Base-by-base conservation (phyloP, 495 filamentous ascomycete species). In the Trichoderma orchidacearum region DNA sequence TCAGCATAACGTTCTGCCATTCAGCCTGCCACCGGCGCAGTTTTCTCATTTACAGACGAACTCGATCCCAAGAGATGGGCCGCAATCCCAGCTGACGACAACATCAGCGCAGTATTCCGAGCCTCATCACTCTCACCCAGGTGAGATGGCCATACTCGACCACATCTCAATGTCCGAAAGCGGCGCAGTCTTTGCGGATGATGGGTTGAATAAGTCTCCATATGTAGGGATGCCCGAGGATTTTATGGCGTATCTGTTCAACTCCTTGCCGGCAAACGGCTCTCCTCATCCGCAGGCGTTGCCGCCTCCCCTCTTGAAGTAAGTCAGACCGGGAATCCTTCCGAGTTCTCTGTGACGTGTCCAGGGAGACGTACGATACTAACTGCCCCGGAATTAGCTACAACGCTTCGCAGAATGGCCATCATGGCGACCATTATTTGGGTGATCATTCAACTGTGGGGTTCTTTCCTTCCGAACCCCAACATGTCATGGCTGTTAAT, bases 171-270 rank as follows among this genome's bases (percentile, higher is more conserved):
- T 80, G 59, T 75, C 79, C 31, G 85, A 82, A 63, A 82, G 85
- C 9, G 84, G 93, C 62, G 88, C 91, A 7, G 82, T 94, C 27
- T 95, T 94, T 68, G 89, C 87, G 13, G 82, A 78, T 30, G 89
- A 96, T 56, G 59, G 80, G 57, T 75, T 89, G 59, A 89, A 85
- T 59, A 84, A 90, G 51, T 96, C 91, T 5, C 91, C 93, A 11
- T 90, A 86, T 62, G 71, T 82, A 50, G 84, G 85, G 17, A 89
- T 95, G 73, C 85, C 89, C 7, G 92, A 95, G 62, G 90, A 95
- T 66, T 96, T 96, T 67, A 83, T 92, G 30, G 86, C 87, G 17
- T 96, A 87, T 78, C 73, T 96, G 23, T 95, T 97, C 72, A 92
- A 86, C 64, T 87, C 86, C 3, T 61, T 71, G 32, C 67, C 66